Conservation (phyloP, 768 basidiomycete genomes). For the Lactarius hatsudake region DNA sequence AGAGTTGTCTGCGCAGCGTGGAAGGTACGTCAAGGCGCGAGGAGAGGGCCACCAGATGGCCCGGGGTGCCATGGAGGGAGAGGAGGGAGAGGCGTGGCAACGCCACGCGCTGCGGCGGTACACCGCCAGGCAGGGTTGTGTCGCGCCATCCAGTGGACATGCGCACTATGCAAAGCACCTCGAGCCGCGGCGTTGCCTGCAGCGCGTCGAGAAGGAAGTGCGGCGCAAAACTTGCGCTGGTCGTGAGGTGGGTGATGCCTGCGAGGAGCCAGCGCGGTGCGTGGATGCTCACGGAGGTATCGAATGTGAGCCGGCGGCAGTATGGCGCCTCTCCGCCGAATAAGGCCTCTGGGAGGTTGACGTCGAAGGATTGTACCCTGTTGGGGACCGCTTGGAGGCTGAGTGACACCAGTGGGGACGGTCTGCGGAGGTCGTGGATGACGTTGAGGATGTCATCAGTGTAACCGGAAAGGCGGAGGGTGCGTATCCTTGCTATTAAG, state of each 20-base stretch:
- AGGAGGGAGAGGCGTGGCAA: conserved; percentile 5
- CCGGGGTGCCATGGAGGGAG: conserved; percentile 12
- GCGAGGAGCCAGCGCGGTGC: no score
- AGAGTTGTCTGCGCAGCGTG: conserved; percentile 14
- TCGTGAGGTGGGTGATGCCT: no score
- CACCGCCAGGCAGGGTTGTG: background rate
- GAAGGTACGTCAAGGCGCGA: conserved; percentile 1
- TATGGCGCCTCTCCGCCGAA: no score
- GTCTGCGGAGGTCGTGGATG: background rate
- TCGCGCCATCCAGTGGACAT: background rate
- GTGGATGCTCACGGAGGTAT: no score
- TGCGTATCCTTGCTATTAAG: conserved; percentile 11
- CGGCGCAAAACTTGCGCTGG: no score
- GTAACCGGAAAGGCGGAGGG: conserved; percentile 14
- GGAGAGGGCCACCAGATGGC: conserved; percentile 5
- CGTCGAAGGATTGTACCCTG: no score
- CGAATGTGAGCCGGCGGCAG: no score
- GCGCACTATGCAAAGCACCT: conserved; percentile 12
- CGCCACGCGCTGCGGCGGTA: background rate
- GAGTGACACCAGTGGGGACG: no score
- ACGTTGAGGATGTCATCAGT: conserved; percentile 3
- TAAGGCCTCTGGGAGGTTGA: no score
- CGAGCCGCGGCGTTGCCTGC: conserved; percentile 7
- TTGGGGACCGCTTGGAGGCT: no score
- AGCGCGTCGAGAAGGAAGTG: background rate